Percentiles rank a stretch among this genome's conserved stretches.
phyloP scores from a whole-genome alignment of 2,329 filamentous ascomycete genomes.

The Calonectria honghensis region DNA sequence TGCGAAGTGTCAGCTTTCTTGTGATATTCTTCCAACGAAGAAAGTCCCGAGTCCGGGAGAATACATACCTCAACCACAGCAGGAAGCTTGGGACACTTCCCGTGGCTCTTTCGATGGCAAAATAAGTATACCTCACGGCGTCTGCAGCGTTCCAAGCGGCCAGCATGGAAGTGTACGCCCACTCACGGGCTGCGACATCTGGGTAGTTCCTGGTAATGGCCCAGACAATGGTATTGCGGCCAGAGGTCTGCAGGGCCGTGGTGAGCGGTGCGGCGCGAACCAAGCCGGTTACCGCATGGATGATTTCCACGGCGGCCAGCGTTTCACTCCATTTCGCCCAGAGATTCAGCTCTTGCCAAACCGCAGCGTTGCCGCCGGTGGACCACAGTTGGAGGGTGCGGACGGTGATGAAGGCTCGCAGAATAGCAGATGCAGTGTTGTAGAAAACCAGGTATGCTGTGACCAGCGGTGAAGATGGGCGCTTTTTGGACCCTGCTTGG shows the following conservation, averaged over 20 bases:
- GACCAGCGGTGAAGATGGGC: background rate
- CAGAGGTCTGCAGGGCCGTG: constrained; percentile 47
- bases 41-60: background rate
- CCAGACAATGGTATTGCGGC: constrained; percentile 52
- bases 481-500: background rate
- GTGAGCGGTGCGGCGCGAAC: constrained; percentile 47
- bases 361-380: constrained; percentile 36
- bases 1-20: background rate
- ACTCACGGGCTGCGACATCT: constrained; percentile 39
- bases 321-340: constrained; percentile 49
- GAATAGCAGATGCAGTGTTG: constrained; percentile 39
- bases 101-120: constrained; percentile 43
- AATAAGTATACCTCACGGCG: constrained; percentile 47
- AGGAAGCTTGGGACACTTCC: constrained; percentile 35
- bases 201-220: constrained; percentile 51
- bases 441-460: constrained; percentile 44
- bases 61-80: constrained; percentile 47
- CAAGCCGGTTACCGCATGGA: constrained; percentile 41
- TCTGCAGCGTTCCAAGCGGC: constrained; percentile 49
- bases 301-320: constrained; percentile 41
- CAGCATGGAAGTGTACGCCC: constrained; percentile 47
- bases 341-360: constrained; percentile 45
- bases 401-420: constrained; percentile 37
- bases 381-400: constrained; percentile 42
- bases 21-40: background rate